Evolutionary conservation across 2,329 filamentous ascomycete genomes (phyloP).

Genomic region (Myriosclerotinia scirpicola): DNA sequence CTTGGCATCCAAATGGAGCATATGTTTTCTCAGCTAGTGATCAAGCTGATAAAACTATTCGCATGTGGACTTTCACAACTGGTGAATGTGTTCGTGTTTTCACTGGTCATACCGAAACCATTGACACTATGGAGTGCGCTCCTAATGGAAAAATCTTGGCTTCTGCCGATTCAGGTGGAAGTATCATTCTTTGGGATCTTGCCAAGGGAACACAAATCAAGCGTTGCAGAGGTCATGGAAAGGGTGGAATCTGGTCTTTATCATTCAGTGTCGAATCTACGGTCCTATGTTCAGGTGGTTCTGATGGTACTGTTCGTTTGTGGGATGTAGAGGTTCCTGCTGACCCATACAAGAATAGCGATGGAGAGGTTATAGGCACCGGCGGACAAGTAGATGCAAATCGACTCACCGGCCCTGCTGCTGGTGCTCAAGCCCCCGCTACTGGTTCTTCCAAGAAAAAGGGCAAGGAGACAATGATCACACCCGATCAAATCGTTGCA

Average conservation of each 20-base stretch:
- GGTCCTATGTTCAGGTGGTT: conserved; percentile 84
- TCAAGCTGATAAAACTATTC: conserved; percentile 81
- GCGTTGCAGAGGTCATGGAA: conserved; percentile 88
- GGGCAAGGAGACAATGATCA: conserved; percentile 85
- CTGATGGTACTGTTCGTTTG: conserved; percentile 87
- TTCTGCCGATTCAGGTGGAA: conserved; percentile 82
- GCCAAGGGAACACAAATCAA: conserved; percentile 84
- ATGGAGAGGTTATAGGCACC: conserved; percentile 42
- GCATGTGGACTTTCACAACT: conserved; percentile 94
- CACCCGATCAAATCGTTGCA: conserved; percentile 88
- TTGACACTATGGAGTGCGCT: conserved; percentile 81
- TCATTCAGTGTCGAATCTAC: conserved; percentile 92
- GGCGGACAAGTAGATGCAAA: conserved; percentile 52
- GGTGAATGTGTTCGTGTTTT: conserved; percentile 89
- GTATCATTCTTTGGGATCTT: conserved; percentile 93
- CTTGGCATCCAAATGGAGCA: conserved; percentile 91
- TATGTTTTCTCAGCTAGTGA: conserved; percentile 93
- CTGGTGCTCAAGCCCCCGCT: conserved; percentile 38
- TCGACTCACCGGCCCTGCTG: conserved; percentile 44
- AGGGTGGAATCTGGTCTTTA: conserved; percentile 89
- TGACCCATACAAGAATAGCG: conserved; percentile 59
- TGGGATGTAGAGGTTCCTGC: conserved; percentile 84
- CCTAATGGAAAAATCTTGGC: conserved; percentile 89
- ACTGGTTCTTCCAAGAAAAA: conserved; percentile 62
- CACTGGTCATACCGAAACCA: conserved; percentile 83